Percentiles rank a stretch among this genome's conserved stretches.
Conservation (phyloP, 1,139 yeast species). For the Pichia norvegensis region DNA sequence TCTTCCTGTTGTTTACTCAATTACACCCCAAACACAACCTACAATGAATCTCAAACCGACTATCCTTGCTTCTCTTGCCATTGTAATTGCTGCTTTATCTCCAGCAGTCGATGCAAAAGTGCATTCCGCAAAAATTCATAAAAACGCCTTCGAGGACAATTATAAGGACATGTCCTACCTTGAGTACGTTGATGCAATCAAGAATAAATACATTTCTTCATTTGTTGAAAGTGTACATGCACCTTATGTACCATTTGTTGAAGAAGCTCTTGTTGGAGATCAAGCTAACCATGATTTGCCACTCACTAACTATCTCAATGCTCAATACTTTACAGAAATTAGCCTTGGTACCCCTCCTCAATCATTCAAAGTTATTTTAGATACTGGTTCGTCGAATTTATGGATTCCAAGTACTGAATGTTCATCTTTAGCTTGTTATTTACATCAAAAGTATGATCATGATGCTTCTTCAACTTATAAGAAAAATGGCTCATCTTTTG, state of each 20-base stretch:
- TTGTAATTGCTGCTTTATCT: slow-evolving; percentile 35
- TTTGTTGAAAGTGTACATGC: slow-evolving; percentile 10
- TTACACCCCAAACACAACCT: not conserved
- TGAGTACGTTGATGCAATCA: slow-evolving; percentile 63
- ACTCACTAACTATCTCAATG: slow-evolving; percentile 84
- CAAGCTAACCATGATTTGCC: slow-evolving; percentile 57
- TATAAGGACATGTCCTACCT: slow-evolving; percentile 51
- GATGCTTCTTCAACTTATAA: slow-evolving; percentile 69
- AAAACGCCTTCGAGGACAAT: slow-evolving; percentile 55
- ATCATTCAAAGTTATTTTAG: slow-evolving; percentile 79
- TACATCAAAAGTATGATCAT: slow-evolving; percentile 86
- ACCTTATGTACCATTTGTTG: slow-evolving; percentile 41
- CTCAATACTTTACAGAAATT: slow-evolving; percentile 90
- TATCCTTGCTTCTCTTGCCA: slow-evolving; percentile 42
- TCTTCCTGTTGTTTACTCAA: not conserved
- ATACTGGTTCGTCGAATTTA: slow-evolving; percentile 92
- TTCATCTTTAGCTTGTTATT: slow-evolving; percentile 87
- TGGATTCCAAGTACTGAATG: slow-evolving; percentile 94
- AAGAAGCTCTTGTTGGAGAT: slow-evolving; percentile 13
- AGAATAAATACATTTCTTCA: slow-evolving; percentile 52
- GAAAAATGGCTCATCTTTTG: slow-evolving; percentile 77
- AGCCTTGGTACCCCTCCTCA: slow-evolving; percentile 90
- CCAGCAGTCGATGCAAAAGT: slow-evolving; percentile 46
- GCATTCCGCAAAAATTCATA: slow-evolving; percentile 55
- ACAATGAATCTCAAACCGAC: slow-evolving; percentile 33